Conservation (phyloP, 345 rosid species). For the Camelina hispida region DNA sequence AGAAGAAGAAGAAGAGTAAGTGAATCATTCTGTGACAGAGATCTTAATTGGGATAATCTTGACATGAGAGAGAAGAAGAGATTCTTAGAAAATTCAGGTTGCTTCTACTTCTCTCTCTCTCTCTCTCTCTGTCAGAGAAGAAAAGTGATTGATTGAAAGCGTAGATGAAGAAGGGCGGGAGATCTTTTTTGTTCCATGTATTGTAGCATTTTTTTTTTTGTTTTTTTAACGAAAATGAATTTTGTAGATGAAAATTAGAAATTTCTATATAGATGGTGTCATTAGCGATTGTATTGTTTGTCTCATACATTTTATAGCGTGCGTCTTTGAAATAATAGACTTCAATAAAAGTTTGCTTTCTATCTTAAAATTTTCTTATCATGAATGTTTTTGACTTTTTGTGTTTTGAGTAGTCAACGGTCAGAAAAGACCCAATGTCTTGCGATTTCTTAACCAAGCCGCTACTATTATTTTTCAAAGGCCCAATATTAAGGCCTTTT, state of each 20-base stretch:
- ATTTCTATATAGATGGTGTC: slow-evolving; percentile 9
- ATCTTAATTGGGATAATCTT: not conserved
- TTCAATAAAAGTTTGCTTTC: no score
- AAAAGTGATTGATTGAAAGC: not conserved
- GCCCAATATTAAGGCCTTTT: no score
- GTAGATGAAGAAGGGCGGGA: not conserved
- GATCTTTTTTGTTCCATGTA: not conserved
- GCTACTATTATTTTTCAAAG: not conserved
- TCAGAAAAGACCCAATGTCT: no score
- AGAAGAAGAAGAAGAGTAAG: slow-evolving; percentile 39
- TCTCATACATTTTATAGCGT: not conserved
- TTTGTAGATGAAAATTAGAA: slow-evolving; percentile 16
- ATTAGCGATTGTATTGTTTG: slow-evolving; percentile 11
- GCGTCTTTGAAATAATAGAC: not conserved
- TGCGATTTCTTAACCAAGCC: not conserved
- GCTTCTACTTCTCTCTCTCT: not conserved
- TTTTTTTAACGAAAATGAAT: not conserved
- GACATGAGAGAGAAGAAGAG: slow-evolving; percentile 5
- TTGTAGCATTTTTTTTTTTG: not conserved
- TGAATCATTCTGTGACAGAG: slow-evolving; percentile 38
- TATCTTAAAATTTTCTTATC: no score
- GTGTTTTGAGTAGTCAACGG: no score
- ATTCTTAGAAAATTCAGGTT: slow-evolving; percentile 1
- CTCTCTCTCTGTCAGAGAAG: not conserved
- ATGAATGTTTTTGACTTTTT: no score